Evolutionary conservation across 192 early-diverging fungal genomes (phyloP).

Genomic region (Kickxella alabastrina): DNA sequence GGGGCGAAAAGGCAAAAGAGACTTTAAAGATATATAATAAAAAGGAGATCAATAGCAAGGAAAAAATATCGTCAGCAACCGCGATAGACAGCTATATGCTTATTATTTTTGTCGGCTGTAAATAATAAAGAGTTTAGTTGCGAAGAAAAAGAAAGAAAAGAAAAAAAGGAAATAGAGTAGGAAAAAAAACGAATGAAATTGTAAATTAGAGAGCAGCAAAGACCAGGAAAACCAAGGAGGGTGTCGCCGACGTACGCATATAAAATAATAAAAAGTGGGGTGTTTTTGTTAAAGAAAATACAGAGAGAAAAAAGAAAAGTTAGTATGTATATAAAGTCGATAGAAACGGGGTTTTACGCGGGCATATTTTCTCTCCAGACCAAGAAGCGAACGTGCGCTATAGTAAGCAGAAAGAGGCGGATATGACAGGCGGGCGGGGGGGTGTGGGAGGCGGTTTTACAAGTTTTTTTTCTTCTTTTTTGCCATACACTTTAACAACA

Average conservation of each 20-base stretch:
- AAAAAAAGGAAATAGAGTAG: not conserved
- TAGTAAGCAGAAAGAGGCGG: no score
- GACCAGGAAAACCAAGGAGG: not conserved
- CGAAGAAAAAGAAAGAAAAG: not conserved
- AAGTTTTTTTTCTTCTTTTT: no score
- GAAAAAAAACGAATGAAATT: not conserved
- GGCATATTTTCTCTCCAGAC: no score
- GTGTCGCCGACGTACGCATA: not conserved
- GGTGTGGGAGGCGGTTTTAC: no score
- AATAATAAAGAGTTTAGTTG: not conserved
- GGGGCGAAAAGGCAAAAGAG: not conserved
- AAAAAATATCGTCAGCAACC: no score
- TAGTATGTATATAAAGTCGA: no score
- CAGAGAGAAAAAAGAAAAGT: not conserved
- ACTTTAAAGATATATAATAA: conserved; percentile 1
- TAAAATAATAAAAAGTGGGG: not conserved
- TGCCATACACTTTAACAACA: no score
- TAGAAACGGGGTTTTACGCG: no score
- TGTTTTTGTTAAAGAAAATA: not conserved
- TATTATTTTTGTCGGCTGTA: not conserved
- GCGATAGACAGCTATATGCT: no score
- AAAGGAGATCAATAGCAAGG: not conserved
- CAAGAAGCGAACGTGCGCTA: no score
- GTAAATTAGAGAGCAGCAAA: not conserved
- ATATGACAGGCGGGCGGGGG: no score